Evolutionary conservation across 2,329 filamentous ascomycete species (phyloP), one percentile per base, ranked within the genome.

Genomic region (Penicillium sp.): DNA sequence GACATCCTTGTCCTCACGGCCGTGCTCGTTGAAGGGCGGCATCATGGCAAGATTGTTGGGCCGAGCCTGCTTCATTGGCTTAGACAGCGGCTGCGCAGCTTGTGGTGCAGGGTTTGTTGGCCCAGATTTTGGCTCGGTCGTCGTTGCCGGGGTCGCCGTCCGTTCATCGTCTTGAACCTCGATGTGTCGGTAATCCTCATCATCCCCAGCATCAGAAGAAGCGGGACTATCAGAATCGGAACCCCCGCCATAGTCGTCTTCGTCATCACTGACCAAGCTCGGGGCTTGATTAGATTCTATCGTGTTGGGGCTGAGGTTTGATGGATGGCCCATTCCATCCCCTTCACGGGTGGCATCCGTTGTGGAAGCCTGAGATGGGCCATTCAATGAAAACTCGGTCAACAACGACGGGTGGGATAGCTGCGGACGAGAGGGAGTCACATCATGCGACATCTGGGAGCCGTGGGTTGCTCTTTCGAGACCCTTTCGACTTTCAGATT

Each of bases 211-310:
- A 25, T 67, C 66, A 2, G 67, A 71, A 4, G 69, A 69, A 32
- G 60, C 62, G 1, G 67, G 61, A 3, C 78, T 81, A 29, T 72
- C 70, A 1, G 77, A 82, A 30, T 83, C 79, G 1, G 81, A 85
- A 38, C 82, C 64, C 10, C 57, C 80, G 50, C 84, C 83, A 54
- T 84, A 85, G 57, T 87, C 84, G 51, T 83, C 82, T 20, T 55
- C 56, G 56, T 87, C 83, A 62, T 89, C 84, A 63, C 83, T 86
- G 56, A 88, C 83, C 32, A 89, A 72, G 52, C 82, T 87, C 14
- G 84, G 84, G 6, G 84, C 83, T 49, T 85, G 84, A 61, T 86
- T 86, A 60, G 82, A 84, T 34, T 81, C 72, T 30, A 80, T 65
- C 0, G 81, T 83, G 52, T 79, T 79, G 4, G 83, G 83, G 52